Evolutionary conservation across 1,284 basidiomycete genomes (phyloP), one percentile per base, ranked within the genome.

Genomic region (Stygiomarasmius scandens): DNA sequence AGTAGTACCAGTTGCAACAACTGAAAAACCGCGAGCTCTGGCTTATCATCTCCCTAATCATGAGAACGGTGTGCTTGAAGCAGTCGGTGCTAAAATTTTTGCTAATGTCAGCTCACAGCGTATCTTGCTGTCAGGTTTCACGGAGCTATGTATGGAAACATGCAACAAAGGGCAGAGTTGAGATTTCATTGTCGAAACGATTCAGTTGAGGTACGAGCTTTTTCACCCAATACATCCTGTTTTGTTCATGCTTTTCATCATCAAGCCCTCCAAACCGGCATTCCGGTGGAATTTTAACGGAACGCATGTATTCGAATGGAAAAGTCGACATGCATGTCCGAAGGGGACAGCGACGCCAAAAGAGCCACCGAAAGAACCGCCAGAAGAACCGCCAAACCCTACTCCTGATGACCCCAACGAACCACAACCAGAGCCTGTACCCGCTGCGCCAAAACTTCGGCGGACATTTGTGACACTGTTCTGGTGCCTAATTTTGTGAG

Each of bases 1-100:
- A 65, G 70, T 74, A 25, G 65, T 81, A 14, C 76, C 79, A 5
- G 68, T 80, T n/a, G 75, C 74, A 68, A 41, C 38, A 41, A 41
- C n/a, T 5, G 38, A 41, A 16, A 41, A 12, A 5, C 38, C 38
- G 16, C 6, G 16, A 41, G 14, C 38, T n/a, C n/a, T n/a, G n/a
- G n/a, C n/a, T n/a, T n/a, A n/a, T n/a, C n/a, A n/a, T n/a, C n/a
- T n/a, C 14, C 5, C 11, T 12, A n/a, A 9, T 41, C 14, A 19
- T 16, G 16, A 41, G n/a, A n/a, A 41, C 14, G 16, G 38, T n/a
- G 5, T n/a, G n/a, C n/a, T 9, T 41, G 38, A 16, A 41, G 16
- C 38, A 41, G 4, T 41, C 12, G 29, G 38, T 41, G n/a, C n/a
- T 19, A 19, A 4, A 12, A 5, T 41, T 8, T 41, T 16, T 41